phyloP scores from a whole-genome alignment of 768 basidiomycete species.

The Boletus vermiculosoides region DNA sequence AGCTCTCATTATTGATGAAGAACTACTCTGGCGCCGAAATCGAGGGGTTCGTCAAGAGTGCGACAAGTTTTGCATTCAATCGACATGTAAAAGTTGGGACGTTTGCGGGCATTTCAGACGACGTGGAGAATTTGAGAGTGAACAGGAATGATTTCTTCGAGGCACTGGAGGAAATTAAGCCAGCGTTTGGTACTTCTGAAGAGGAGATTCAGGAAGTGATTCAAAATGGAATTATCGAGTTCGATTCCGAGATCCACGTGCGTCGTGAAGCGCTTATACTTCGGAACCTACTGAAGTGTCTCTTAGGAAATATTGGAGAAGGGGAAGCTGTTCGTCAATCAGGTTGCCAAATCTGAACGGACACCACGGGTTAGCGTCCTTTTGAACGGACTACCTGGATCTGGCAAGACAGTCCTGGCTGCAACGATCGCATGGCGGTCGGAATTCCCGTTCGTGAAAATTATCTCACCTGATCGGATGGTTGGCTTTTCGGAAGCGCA shows the following conservation, averaged over 20 bases:
- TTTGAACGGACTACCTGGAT: conserved; percentile 84
- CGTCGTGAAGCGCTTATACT: conserved; percentile 3
- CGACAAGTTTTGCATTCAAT: conserved; percentile 97
- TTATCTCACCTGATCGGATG: conserved; percentile 95
- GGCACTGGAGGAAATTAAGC: conserved; percentile 91
- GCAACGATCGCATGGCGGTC: conserved; percentile 93
- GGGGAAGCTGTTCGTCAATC: conserved; percentile 87
- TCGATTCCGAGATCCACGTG: conserved; percentile 71
- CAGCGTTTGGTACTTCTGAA: conserved; percentile 96
- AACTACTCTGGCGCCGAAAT: conserved; percentile 99
- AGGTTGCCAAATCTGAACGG: conserved; percentile 85
- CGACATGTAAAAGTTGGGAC: conserved; percentile 98
- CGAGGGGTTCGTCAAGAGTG: conserved; percentile 93
- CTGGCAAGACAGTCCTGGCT: conserved; percentile 93
- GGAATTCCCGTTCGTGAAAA: conserved; percentile 96
- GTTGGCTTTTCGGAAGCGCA: conserved; percentile 91
- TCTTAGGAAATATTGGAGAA: conserved; percentile 79
- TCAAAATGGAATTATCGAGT: conserved; percentile 96
- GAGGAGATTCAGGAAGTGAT: conserved; percentile 92
- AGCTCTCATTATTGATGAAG: conserved; percentile 84
- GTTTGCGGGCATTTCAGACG: conserved; percentile 93
- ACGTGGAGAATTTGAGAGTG: conserved; percentile 91
- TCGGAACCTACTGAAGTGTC: background rate
- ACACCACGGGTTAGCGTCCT: conserved; percentile 92
- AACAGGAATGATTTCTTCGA: conserved; percentile 82